Percentiles rank a stretch among this genome's conserved stretches.
Conservation (phyloP, 2,329 filamentous ascomycete species). For the Microsporum ferrugineum region DNA sequence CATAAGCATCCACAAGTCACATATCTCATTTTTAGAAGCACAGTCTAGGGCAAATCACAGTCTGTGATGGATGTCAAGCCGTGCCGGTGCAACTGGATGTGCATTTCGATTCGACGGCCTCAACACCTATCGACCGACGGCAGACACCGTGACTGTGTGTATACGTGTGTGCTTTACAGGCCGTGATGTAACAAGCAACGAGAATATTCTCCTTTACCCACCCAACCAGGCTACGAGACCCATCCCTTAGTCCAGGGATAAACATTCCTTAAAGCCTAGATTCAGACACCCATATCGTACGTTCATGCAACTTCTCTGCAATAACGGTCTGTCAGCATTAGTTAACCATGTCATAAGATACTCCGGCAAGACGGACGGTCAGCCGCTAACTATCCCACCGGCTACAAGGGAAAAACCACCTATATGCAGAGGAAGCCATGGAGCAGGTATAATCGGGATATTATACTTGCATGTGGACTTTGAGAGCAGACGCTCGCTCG, state of each 20-base stretch:
- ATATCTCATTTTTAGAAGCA: not conserved
- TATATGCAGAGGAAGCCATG: not conserved
- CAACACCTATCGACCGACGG: not conserved
- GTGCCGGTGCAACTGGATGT: not conserved
- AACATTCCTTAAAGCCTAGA: not conserved
- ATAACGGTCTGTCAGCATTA: no score
- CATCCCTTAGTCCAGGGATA: not conserved
- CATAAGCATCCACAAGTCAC: not conserved
- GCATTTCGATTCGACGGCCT: not conserved
- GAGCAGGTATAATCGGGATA: not conserved
- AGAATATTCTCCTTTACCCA: not conserved
- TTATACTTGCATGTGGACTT: not conserved
- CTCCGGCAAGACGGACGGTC: not conserved
- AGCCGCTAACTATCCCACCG: not conserved
- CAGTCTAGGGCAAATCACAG: not conserved
- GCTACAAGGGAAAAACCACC: not conserved
- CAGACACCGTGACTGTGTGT: not conserved
- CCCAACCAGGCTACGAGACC: not conserved
- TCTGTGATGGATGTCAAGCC: not conserved
- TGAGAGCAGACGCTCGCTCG: not conserved
- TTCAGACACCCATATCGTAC: not conserved
- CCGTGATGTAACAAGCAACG: not conserved
- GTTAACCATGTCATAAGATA: not conserved
- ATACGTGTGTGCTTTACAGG: not conserved
- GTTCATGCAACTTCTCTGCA: no score